A percentile compares a stretch with the other conserved stretches of the same genome.
These are phyloP conservation scores for Erucastrum elatum DNA, from an alignment of 345 rosid species.

Conservation along the genomic window DNA sequence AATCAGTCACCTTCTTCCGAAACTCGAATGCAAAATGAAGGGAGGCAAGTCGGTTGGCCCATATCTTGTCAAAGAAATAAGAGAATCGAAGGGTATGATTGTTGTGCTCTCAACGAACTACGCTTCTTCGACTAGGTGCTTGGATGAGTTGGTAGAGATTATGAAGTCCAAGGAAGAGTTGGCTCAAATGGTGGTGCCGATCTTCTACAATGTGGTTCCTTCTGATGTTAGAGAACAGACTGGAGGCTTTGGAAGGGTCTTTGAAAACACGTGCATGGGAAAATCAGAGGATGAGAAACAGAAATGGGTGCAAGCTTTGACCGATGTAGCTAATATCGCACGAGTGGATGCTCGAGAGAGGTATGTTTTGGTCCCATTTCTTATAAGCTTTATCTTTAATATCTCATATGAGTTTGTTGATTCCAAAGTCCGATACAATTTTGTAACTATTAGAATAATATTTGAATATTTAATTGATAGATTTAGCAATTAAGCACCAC, in stretches of 20 bases:
- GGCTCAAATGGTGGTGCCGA: background rate
- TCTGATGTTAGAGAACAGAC: background rate
- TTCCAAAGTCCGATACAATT: no score
- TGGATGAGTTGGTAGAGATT: background rate
- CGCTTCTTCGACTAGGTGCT: background rate
- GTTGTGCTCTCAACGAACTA: background rate
- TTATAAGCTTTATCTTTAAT: no score
- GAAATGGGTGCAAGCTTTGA: background rate
- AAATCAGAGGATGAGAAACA: background rate
- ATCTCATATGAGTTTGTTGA: background rate
- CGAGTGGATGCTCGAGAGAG: background rate
- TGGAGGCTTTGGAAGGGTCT: background rate
- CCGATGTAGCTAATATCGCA: background rate
- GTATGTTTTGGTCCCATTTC: background rate
- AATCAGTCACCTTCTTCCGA: background rate
- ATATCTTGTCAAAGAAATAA: background rate
- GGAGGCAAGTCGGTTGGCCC: background rate
- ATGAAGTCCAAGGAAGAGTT: background rate
- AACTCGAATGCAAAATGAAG: no score
- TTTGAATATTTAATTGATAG: no score
- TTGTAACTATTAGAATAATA: no score
- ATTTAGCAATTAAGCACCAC: no score
- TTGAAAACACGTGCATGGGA: background rate
- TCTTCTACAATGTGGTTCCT: background rate
- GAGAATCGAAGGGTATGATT: background rate